Evolutionary conservation across 495 filamentous ascomycete species (phyloP).

Genomic region (Penicillium paxilli): DNA sequence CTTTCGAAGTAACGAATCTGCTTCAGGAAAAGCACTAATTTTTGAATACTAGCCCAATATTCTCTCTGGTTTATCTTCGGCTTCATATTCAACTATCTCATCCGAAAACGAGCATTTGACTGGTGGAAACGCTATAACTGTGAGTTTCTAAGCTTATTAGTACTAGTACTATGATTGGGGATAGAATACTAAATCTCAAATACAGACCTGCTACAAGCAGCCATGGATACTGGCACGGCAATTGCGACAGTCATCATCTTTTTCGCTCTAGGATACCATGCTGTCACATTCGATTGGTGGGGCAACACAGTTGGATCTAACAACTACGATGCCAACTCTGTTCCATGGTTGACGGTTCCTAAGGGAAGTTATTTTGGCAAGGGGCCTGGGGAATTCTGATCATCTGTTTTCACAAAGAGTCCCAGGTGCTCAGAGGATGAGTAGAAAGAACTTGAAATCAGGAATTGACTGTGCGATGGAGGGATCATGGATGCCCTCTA

Average conservation of each 20-base stretch:
- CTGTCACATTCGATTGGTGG: constrained; percentile 26
- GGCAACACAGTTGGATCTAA: constrained; percentile 28
- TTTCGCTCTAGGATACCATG: constrained; percentile 49
- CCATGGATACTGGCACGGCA: constrained; percentile 67
- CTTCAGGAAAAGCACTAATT: background rate
- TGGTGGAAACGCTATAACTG: constrained; percentile 73
- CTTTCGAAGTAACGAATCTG: too few relatives aligned
- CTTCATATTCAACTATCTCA: constrained; percentile 58
- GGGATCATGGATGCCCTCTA: too few relatives aligned
- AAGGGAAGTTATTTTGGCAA: constrained; percentile 29
- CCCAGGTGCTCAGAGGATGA: too few relatives aligned
- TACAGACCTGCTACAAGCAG: constrained; percentile 56
- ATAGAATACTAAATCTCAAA: background rate
- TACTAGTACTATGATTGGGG: background rate
- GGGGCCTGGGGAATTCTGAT: constrained; percentile 25
- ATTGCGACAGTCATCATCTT: constrained; percentile 57
- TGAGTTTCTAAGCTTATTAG: background rate
- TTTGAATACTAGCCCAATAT: constrained; percentile 28
- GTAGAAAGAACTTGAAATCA: too few relatives aligned
- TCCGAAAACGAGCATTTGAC: constrained; percentile 54
- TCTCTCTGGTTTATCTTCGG: constrained; percentile 60
- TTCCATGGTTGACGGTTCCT: constrained; percentile 25
- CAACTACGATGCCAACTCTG: constrained; percentile 22
- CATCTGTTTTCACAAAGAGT: too few relatives aligned
- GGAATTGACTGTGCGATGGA: too few relatives aligned